Base-by-base conservation (phyloP, 768 basidiomycete species). In the Kwoniella dendrophila region DNA sequence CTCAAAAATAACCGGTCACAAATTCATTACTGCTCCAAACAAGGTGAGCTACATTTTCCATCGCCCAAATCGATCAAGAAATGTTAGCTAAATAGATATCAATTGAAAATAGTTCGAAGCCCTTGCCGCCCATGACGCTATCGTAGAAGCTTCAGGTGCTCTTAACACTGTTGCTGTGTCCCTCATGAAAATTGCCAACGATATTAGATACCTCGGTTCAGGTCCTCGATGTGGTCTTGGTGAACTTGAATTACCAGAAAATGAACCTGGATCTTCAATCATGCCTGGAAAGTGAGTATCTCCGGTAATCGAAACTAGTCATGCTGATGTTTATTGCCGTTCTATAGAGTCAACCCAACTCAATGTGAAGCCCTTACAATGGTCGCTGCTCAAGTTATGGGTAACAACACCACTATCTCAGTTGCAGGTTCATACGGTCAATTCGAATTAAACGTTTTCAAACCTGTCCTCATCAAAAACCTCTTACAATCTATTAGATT, bases 381-480 rank as follows among this genome's bases (percentile, higher is more conserved):
- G 96, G 92, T 98, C 24, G 91, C 92, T 41, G 93, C 95, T 0
- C 96, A 98, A 79, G 95, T 98, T 4, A 95, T 98, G 81, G 96
- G 96, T 41, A 99, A 98, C 81, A 90, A 98, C 80, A 93, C 92
- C 11, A 81, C 88, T 45, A 90, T 98, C 77, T 90, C 88, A 71
- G 82, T 99, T 67, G 94, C 93, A 34, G 92, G 96, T 54, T 87
- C 92, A 16, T 92, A 88, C 75, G 96, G 96, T 41, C 96, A 98
- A 77, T 98, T 99, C 75, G 96, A 99, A 91, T 82, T 99, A 74
- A 99, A 99, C 81, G 96, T 98, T 16, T 99, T 97, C 84, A 99
- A 99, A 82, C 96, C 96, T 47, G 92, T 98, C 64, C 89, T 98
- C 72, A 95, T 95, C 81, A 96, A 94, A 83, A 98, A 96, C 80